Evolutionary conservation across 2,329 filamentous ascomycete species (phyloP), one percentile per base, ranked within the genome.

Genomic region (Colletotrichum phormii): DNA sequence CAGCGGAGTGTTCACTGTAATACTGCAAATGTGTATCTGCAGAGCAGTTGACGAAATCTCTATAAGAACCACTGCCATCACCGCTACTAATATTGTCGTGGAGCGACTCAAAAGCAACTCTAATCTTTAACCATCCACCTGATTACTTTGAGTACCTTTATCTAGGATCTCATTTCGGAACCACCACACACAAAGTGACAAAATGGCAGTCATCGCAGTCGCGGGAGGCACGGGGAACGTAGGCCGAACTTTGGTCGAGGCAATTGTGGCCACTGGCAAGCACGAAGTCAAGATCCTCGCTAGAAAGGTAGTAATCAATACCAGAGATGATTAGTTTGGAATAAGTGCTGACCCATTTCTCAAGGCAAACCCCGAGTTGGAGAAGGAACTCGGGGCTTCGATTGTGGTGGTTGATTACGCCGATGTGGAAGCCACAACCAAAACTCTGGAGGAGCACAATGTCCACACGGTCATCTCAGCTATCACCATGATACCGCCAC

Each of bases 191-290:
- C 18, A 58, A 26, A 26, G 24, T 26, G 24, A 26, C 24, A 26
- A 51, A 29, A 74, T 74, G 73, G 63, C 58, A 15, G 77, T 82
- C 24, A 79, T 88, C 51, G 86, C 84, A 62, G 81, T 88, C 18
- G 84, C 84, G 5, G 86, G 86, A 61, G 86, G 86, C 15, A 84
- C 82, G 0, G 85, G 86, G 29, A 79, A 79, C n/a, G 77, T 88
- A 1, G 86, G 86, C 13, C 82, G 81, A 22, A 82, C 85, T 1
- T 80, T 89, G 35, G 83, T 88, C 24, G 85, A 88, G 22, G 82
- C 79, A 26, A 74, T 88, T 18, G 75, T 74, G 9, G 79, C 76
- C 29, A 77, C 74, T 22, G 79, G 67, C 57, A 81, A 82, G 54
- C 80, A 84, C 66, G 71, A 84, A 12, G 79, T 86, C 12, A 77